Base-by-base conservation (phyloP, 2,329 filamentous ascomycete species). In the Microascus cirrosus region DNA sequence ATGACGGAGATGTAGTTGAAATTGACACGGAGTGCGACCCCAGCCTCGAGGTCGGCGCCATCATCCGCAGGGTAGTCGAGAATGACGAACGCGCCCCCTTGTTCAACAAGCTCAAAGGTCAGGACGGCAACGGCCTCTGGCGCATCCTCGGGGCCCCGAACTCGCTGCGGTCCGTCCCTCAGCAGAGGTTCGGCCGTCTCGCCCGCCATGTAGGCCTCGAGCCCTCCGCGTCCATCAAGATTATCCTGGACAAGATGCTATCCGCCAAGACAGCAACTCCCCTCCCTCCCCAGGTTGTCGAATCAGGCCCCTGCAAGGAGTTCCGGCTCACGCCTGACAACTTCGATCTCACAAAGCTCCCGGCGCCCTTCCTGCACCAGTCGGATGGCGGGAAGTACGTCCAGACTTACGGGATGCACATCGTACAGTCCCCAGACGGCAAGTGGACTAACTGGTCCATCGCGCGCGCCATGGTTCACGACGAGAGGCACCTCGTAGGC, bases 71-170 rank as follows among this genome's bases (percentile, higher is more conserved):
- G 15, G 75, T 74, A 10, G 73, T 69, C 59, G 77, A 80, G 60
- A 71, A 66, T 0, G 62, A 76, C 51, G 72, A 70, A 58, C 76
- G 75, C 55, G 77, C 77, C 1, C 77, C 77, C 0, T 69, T 81
- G 0, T 78, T 80, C 69, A 76, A 79, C 65, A 80, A 79, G 28
- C 58, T 80, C 57, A 77, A 73, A 56, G 77, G 77, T 1, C 65
- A 66, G 4, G 62, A 73, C 35, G 61, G 72, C 34, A 62, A 77
- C 45, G 77, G 77, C 10, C 66, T 80, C 0, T 80, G 68, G 60
- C 68, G 76, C 11, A 78, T 79, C 24, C 68, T 80, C 4, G 77
- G 76, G 24, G 72, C 71, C 0, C 70, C 76, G 0, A 72, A 64
- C 3, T 70, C 68, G 1, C 66, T 79, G 0, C 64, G 74, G 1